Evolutionary conservation across 805 yeast genomes (phyloP), one percentile per base, ranked within the genome.

Genomic region (Candida palmyrensis): DNA sequence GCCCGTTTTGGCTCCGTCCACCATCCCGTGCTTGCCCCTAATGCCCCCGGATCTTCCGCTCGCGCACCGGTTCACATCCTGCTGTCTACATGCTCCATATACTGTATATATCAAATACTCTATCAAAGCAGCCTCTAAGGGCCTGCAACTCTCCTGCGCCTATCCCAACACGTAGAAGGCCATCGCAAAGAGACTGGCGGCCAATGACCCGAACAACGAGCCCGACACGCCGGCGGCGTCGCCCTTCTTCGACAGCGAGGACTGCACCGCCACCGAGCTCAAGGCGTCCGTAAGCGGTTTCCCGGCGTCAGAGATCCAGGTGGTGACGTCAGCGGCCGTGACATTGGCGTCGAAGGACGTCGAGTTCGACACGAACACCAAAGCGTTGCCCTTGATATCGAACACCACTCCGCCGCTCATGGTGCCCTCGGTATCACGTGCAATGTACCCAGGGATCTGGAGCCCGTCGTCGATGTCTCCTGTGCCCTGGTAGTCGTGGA

Each of bases 401-500:
- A 82, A 80, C 5, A 75, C 70, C 30, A 79, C 87, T 53, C 89
- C 90, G 38, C 90, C 90, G 35, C 43, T 61, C 85, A 79, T 79
- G 13, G 69, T 59, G 6, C 61, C 47, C 7, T 44, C 33, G 30
- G 71, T 64, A 32, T 73, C 71, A 67, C 90, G 73, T 38, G 61
- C 51, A 32, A 81, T 62, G 48, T 70, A 76, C 25, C 81, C 87
- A 25, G 59, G 52, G 20, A 71, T 67, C 38, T 67, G 74, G 31
- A 82, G 51, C 41, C 92, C 92, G 10, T 68, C 57, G 26, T 73
- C 72, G 43, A 82, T 70, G 47, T 73, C 71, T 35, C 62, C 81
- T 28, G 79, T 73, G 25, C 85, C 86, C 56, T 82, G 92, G 67
- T 71, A 82, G 49, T 79, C 85, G 53, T 82, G 92, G 53, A 82